These are phyloP conservation scores for Nothophoma quercina DNA, from an alignment of 2,329 filamentous ascomycete species.

Conservation along the genomic window DNA sequence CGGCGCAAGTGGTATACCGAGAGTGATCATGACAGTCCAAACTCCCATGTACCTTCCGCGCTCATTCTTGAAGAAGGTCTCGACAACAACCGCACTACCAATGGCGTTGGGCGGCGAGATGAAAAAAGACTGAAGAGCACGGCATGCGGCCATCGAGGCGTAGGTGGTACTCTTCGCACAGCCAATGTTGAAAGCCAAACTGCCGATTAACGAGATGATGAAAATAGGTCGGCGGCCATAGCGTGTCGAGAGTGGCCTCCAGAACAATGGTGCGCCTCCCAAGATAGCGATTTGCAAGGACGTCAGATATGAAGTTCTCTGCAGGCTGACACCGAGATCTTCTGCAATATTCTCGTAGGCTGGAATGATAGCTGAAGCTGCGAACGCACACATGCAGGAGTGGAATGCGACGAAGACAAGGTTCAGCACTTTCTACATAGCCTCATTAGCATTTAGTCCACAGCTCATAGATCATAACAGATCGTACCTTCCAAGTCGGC, in stretches of 20 bases:
- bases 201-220: constrained; percentile 58
- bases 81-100: constrained; percentile 65
- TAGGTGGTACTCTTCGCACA: constrained; percentile 61
- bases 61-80: constrained; percentile 65
- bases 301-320: constrained; percentile 61
- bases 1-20: constrained; percentile 56
- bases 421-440: constrained; percentile 59
- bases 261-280: constrained; percentile 63
- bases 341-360: constrained; percentile 62
- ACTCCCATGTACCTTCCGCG: constrained; percentile 64
- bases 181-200: constrained; percentile 61
- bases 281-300: constrained; percentile 64
- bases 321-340: constrained; percentile 59
- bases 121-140: constrained; percentile 64
- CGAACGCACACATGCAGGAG: constrained; percentile 65
- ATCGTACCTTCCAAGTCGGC: constrained; percentile 58
- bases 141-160: constrained; percentile 59
- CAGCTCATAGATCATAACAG: not conserved
- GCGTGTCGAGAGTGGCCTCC: constrained; percentile 62
- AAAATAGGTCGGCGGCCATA: constrained; percentile 65
- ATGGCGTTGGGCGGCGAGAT: constrained; percentile 63
- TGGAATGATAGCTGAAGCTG: constrained; percentile 61
- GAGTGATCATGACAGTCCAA: constrained; percentile 62
- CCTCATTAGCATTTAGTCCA: constrained; percentile 2
- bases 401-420: constrained; percentile 64